These are phyloP conservation scores for Garcia nutans DNA, from an alignment of 345 rosid species.

Conservation along the genomic window DNA sequence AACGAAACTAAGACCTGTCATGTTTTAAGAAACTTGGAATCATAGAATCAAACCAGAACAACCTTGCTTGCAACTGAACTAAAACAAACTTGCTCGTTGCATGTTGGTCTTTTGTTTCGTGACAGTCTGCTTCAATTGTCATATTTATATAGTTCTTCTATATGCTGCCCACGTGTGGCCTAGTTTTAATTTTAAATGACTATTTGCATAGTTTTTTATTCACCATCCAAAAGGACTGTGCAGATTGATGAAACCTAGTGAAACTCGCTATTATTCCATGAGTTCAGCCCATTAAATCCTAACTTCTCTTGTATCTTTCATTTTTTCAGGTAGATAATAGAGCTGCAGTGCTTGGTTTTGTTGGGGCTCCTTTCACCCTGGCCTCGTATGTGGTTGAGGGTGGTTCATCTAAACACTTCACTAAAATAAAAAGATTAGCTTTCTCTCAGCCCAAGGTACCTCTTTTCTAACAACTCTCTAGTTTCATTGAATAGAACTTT, in stretches of 20 bases:
- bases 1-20: not conserved
- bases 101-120: not conserved
- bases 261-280: not conserved
- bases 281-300: not conserved
- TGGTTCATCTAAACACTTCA: constrained; percentile 92
- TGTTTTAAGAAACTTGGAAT: not conserved
- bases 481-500: constrained; percentile 2
- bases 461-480: not conserved
- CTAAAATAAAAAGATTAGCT: constrained; percentile 77
- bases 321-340: constrained; percentile 61
- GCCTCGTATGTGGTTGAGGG: constrained; percentile 96
- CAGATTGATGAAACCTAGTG: not conserved
- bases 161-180: not conserved
- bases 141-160: not conserved
- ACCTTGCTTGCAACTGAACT: not conserved
- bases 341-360: constrained; percentile 91
- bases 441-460: constrained; percentile 90
- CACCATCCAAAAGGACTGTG: not conserved
- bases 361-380: constrained; percentile 98
- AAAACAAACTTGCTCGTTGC: not conserved
- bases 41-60: not conserved
- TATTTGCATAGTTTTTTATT: not conserved
- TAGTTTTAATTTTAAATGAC: not conserved
- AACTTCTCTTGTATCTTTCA: not conserved
- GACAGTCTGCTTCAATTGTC: not conserved